Conservation (phyloP, 1,139 yeast species). For the Suhomyces atakaporum region DNA sequence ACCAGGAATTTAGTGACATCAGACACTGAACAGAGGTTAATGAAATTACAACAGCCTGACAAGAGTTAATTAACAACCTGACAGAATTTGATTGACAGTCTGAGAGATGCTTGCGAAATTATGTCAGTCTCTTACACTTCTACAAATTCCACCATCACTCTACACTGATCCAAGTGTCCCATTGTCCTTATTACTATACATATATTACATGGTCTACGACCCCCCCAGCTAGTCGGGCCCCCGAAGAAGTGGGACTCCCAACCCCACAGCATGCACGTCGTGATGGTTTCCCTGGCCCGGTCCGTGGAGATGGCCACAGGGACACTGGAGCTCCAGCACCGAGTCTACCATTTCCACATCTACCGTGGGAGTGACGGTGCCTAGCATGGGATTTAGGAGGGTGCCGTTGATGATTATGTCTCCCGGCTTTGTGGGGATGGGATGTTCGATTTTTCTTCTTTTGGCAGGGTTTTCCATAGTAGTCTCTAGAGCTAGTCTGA, state of each 20-base stretch:
- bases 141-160: no score
- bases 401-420: slow-evolving; percentile 11
- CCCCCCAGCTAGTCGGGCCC: slow-evolving; percentile 33
- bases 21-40: no score
- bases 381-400: slow-evolving; percentile 11
- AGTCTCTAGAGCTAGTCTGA: not conserved
- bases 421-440: slow-evolving; percentile 8
- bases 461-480: slow-evolving; percentile 7
- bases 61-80: no score
- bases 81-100: no score
- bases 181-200: no score
- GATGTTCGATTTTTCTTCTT: slow-evolving; percentile 15
- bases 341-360: slow-evolving; percentile 5
- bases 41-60: no score
- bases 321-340: no score
- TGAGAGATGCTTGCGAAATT: no score
- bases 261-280: slow-evolving; percentile 35
- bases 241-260: slow-evolving; percentile 29
- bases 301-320: slow-evolving; percentile 41
- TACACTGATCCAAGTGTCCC: no score
- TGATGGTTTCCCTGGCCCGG: slow-evolving; percentile 34
- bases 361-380: slow-evolving; percentile 14
- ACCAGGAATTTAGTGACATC: no score
- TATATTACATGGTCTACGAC: slow-evolving; percentile 2
- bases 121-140: no score